A percentile compares a stretch with the other conserved stretches of the same genome.
These are phyloP conservation scores for Xylariales sp. DNA, from an alignment of 2,329 filamentous ascomycete genomes.

Conservation along the genomic window DNA sequence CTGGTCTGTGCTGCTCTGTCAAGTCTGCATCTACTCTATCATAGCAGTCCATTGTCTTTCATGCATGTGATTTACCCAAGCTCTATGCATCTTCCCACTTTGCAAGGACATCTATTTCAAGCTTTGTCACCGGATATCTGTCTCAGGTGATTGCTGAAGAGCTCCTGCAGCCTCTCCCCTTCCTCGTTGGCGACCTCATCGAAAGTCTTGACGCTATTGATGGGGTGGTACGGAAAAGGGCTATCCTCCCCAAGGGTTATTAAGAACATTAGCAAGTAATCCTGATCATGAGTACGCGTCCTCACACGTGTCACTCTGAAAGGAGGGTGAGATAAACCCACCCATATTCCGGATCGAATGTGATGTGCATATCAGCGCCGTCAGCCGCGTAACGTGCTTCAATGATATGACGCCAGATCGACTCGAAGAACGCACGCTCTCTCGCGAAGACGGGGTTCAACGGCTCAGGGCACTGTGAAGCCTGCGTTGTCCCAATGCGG, in stretches of 20 bases:
- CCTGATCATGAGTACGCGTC: not conserved
- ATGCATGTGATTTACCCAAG: no score
- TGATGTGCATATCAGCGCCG: not conserved
- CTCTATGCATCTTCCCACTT: no score
- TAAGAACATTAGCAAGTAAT: not conserved
- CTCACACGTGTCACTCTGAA: not conserved
- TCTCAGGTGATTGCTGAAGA: no score
- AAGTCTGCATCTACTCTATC: no score
- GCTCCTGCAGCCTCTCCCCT: conserved; percentile 14
- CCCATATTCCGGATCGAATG: conserved; percentile 3
- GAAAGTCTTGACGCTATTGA: conserved; percentile 11
- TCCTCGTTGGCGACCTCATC: conserved; percentile 20
- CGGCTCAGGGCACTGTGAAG: conserved; percentile 30
- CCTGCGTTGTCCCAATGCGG: conserved; percentile 29
- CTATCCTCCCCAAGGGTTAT: conserved; percentile 13
- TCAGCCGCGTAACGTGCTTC: conserved; percentile 6
- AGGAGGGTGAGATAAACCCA: no score
- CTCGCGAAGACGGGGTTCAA: conserved; percentile 20
- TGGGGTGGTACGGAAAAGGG: conserved; percentile 21
- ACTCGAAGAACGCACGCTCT: conserved; percentile 27
- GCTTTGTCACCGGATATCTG: no score
- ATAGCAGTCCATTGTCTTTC: no score
- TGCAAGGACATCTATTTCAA: no score
- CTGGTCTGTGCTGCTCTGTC: no score
- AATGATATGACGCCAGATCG: conserved; percentile 15